A percentile compares a stretch with the other conserved stretches of the same genome.
These are phyloP conservation scores for Penicillium pancosmium DNA, from an alignment of 495 filamentous ascomycete species.

Conservation along the genomic window DNA sequence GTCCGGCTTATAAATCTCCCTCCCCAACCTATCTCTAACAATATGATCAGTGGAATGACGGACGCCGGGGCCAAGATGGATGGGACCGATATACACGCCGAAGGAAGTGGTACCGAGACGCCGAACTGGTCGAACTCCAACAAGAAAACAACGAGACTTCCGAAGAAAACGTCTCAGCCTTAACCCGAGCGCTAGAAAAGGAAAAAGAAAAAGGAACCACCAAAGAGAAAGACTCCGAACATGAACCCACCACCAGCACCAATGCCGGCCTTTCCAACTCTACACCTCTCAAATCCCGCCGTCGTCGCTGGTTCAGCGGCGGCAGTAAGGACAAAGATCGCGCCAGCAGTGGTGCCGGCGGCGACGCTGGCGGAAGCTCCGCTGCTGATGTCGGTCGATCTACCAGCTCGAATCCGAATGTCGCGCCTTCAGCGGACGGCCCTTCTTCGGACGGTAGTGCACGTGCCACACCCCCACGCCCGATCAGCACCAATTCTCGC, in stretches of 20 bases:
- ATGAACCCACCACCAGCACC: slow-evolving; percentile 32
- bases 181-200: slow-evolving; percentile 37
- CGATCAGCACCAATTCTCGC: slow-evolving; percentile 38
- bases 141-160: slow-evolving; percentile 28
- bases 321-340: slow-evolving; percentile 37
- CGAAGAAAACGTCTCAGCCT: slow-evolving; percentile 30
- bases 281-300: slow-evolving; percentile 36
- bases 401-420: slow-evolving; percentile 16
- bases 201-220: slow-evolving; percentile 16
- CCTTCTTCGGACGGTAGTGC: slow-evolving; percentile 14
- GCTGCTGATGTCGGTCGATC: slow-evolving; percentile 20
- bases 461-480: slow-evolving; percentile 30
- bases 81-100: slow-evolving; percentile 95
- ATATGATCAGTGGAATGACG: slow-evolving; percentile 81
- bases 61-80: slow-evolving; percentile 82
- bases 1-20: neutral
- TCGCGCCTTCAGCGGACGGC: slow-evolving; percentile 19
- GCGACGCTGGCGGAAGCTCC: neutral
- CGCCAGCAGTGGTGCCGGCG: slow-evolving; percentile 19
- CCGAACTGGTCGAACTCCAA: slow-evolving; percentile 83
- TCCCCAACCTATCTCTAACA: neutral
- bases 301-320: slow-evolving; percentile 48
- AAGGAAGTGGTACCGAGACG: slow-evolving; percentile 94
- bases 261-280: slow-evolving; percentile 34
- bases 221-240: slow-evolving; percentile 21